Conservation (phyloP, 345 rosid genomes). For the Anacardium occidentale region DNA sequence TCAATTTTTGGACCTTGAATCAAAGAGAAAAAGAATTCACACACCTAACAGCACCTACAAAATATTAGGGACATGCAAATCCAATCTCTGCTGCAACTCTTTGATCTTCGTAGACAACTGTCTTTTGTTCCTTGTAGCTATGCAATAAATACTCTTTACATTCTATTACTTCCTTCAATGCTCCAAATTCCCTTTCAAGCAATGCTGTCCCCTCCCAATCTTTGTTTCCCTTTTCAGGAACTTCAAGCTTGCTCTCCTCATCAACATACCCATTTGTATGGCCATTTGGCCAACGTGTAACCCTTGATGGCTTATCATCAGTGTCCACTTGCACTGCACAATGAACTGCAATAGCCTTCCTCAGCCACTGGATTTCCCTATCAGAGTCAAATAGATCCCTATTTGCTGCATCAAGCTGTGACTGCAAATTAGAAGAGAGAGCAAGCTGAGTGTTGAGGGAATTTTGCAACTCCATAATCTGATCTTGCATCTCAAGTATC, state of each 20-base stretch:
- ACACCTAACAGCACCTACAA: constrained; percentile 68
- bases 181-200: constrained; percentile 80
- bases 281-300: constrained; percentile 53
- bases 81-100: constrained; percentile 86
- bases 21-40: constrained; percentile 53
- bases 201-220: constrained; percentile 59
- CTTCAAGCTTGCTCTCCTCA: constrained; percentile 41
- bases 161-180: constrained; percentile 82
- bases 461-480: constrained; percentile 66
- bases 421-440: constrained; percentile 66
- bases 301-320: constrained; percentile 39
- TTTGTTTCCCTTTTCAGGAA: constrained; percentile 44
- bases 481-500: constrained; percentile 97
- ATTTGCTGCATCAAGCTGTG: constrained; percentile 72
- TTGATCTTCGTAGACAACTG: constrained; percentile 71
- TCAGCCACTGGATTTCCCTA: constrained; percentile 79
- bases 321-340: constrained; percentile 44
- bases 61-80: constrained; percentile 80
- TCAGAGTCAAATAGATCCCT: constrained; percentile 75
- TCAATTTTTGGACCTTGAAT: too few species aligned
- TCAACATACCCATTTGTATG: constrained; percentile 54
- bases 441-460: constrained; percentile 60
- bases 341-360: constrained; percentile 88
- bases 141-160: constrained; percentile 80
- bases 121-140: constrained; percentile 84